Conservation (phyloP, 2,329 filamentous ascomycete species). For the Scolecobasidium constrictum region DNA sequence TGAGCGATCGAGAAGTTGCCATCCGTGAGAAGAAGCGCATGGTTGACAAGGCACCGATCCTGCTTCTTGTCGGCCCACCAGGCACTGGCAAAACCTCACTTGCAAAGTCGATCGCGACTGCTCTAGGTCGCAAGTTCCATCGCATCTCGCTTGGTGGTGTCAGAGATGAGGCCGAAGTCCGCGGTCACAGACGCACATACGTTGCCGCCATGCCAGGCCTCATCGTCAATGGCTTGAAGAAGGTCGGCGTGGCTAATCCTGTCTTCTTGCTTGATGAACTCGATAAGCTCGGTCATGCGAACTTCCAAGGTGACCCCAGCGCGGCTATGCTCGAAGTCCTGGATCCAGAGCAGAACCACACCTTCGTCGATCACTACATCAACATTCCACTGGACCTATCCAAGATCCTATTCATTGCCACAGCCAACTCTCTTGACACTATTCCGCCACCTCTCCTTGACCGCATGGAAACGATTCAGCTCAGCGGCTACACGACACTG, state of each 20-base stretch:
- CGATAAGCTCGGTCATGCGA: slow-evolving; percentile 86
- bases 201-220: slow-evolving; percentile 98
- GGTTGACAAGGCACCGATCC: slow-evolving; percentile 90
- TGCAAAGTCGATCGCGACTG: slow-evolving; percentile 83
- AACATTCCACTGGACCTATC: slow-evolving; percentile 91
- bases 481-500: slow-evolving; percentile 91
- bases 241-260: slow-evolving; percentile 89
- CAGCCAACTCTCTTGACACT: slow-evolving; percentile 87
- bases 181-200: slow-evolving; percentile 89
- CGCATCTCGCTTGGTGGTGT: slow-evolving; percentile 94
- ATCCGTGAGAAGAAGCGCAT: slow-evolving; percentile 71
- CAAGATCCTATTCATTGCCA: slow-evolving; percentile 95
- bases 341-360: slow-evolving; percentile 93
- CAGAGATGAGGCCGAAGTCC: slow-evolving; percentile 90
- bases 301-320: slow-evolving; percentile 89
- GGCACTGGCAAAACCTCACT: slow-evolving; percentile 94
- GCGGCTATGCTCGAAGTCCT: slow-evolving; percentile 97
- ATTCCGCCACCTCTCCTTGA: slow-evolving; percentile 91
- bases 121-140: slow-evolving; percentile 90
- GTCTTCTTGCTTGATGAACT: slow-evolving; percentile 96
- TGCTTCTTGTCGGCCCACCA: slow-evolving; percentile 85
- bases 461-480: slow-evolving; percentile 90
- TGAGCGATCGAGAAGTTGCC: slow-evolving; percentile 50
- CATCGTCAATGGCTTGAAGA: slow-evolving; percentile 86
- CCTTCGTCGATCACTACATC: slow-evolving; percentile 92